A percentile compares a stretch with the other conserved stretches of the same genome.
phyloP scores from a whole-genome alignment of 306 rosid genomes.

The Sesbania bispinosa region DNA sequence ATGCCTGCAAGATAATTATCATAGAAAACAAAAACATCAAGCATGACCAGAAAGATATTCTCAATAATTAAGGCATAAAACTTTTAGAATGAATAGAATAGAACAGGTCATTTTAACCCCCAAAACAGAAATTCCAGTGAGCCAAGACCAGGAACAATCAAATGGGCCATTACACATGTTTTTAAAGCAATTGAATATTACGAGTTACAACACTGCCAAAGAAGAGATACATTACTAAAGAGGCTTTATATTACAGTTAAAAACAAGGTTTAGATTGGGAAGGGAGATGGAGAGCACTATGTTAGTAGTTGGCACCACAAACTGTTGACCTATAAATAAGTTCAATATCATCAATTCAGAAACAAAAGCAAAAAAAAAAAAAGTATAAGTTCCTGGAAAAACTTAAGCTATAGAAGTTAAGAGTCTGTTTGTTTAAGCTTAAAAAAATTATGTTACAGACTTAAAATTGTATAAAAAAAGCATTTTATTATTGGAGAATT shows the following conservation, averaged over 20 bases:
- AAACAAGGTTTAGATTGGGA: neutral
- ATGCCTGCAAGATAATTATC: conserved; percentile 58
- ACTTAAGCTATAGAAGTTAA: neutral
- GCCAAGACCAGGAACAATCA: conserved; percentile 5
- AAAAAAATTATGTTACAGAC: too few relatives aligned
- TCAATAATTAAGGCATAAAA: neutral
- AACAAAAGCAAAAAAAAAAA: neutral
- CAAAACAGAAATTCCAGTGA: neutral
- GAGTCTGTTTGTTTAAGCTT: too few relatives aligned
- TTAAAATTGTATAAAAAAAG: too few relatives aligned
- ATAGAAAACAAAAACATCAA: conserved; percentile 19
- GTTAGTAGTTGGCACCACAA: neutral
- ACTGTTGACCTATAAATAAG: neutral
- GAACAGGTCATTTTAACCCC: neutral
- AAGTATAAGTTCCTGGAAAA: neutral
- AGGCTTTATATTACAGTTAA: neutral
- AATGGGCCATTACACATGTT: neutral
- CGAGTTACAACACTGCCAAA: neutral
- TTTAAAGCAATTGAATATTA: neutral
- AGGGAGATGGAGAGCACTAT: neutral
- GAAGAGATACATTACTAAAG: neutral
- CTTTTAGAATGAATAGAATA: conserved; percentile 6
- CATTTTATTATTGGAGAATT: too few relatives aligned
- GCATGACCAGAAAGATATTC: conserved; percentile 9
- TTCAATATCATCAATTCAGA: neutral